A percentile compares a stretch with the other conserved stretches of the same genome.
phyloP scores from a whole-genome alignment of 306 rosid genomes.

The Trifolium dubium region DNA sequence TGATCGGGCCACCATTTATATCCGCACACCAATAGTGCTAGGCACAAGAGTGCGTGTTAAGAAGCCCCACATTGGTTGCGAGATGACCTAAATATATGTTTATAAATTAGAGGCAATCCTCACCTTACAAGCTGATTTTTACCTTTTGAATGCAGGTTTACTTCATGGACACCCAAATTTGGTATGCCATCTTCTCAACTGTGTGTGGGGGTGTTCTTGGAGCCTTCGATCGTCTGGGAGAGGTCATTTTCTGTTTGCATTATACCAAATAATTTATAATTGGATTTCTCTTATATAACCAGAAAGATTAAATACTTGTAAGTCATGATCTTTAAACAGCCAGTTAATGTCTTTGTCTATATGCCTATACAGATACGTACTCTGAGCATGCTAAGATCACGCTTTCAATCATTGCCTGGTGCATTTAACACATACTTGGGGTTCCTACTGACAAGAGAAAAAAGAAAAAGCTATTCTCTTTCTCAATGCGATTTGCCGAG shows the following conservation, averaged over 20 bases:
- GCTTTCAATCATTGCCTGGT: conserved; percentile 95
- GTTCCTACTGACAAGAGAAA: conserved; percentile 86
- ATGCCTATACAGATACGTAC: conserved; percentile 79
- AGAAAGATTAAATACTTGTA: conserved; percentile 21
- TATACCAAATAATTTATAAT: conserved; percentile 19
- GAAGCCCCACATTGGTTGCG: too few species aligned
- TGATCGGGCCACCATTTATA: neutral
- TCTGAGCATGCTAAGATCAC: conserved; percentile 87
- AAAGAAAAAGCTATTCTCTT: conserved; percentile 68
- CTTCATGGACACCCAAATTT: conserved; percentile 97
- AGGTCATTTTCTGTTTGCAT: conserved; percentile 54
- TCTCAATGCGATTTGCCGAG: conserved; percentile 87
- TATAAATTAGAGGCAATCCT: too few species aligned
- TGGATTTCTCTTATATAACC: conserved; percentile 33
- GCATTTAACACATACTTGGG: conserved; percentile 91
- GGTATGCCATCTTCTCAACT: conserved; percentile 89
- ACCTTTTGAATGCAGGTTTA: conserved; percentile 69
- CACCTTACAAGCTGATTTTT: neutral
- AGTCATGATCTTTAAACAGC: conserved; percentile 5
- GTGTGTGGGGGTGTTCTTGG: conserved; percentile 88
- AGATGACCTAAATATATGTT: too few species aligned
- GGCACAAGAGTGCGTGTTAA: too few species aligned
- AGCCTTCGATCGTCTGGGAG: conserved; percentile 96
- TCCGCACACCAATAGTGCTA: too few species aligned
- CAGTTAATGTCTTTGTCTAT: conserved; percentile 36